phyloP scores from a whole-genome alignment of 345 rosid species.

The Excoecaria cochinchinensis region DNA sequence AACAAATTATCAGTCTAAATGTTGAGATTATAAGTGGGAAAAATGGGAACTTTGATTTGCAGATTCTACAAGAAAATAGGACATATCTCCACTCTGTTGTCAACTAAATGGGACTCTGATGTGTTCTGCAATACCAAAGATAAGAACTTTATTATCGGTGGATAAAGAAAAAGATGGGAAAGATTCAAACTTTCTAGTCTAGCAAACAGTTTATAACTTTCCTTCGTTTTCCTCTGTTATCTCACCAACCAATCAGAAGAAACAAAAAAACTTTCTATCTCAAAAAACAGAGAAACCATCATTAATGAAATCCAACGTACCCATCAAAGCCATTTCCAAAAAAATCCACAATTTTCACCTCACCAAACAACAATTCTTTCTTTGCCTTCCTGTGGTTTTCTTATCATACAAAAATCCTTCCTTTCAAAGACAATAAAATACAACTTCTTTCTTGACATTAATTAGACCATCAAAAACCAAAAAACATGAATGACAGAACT shows the following conservation, averaged over 20 bases:
- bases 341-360: too few species aligned
- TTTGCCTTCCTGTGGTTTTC: too few species aligned
- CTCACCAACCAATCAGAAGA: slow-evolving; percentile 13
- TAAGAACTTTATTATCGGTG: neutral
- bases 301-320: too few species aligned
- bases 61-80: neutral
- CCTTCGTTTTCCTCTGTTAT: neutral
- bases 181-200: neutral
- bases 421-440: too few species aligned
- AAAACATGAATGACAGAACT: too few species aligned
- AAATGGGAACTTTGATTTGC: neutral
- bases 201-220: neutral
- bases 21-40: neutral
- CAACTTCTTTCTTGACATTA: too few species aligned
- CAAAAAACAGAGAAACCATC: neutral
- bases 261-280: neutral
- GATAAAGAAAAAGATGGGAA: neutral
- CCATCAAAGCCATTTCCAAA: too few species aligned
- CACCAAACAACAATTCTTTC: too few species aligned
- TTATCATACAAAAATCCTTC: too few species aligned
- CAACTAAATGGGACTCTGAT: slow-evolving; percentile 36
- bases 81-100: slow-evolving; percentile 62
- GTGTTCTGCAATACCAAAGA: slow-evolving; percentile 40
- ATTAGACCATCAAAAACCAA: too few species aligned
- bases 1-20: neutral